Base-by-base conservation (phyloP, 2,329 filamentous ascomycete species). In the Ophiocordyceps sinensis region DNA sequence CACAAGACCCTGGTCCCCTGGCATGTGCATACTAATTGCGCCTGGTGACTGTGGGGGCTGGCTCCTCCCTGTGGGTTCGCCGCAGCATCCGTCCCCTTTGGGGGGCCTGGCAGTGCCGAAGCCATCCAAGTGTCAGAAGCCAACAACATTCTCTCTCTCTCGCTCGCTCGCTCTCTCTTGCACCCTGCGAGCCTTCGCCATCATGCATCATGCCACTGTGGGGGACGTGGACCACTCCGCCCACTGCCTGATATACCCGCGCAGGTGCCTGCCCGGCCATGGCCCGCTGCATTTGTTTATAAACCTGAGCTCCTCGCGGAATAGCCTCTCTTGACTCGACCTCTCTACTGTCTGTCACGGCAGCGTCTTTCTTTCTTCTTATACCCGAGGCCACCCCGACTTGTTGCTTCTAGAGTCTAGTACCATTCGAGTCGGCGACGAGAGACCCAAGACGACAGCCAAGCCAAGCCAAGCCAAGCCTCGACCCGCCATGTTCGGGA, bases 401-500 rank as follows among this genome's bases (percentile, higher is more conserved):
- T 15, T 14, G 6, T 5, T 4, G 9, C 17, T 15, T 35, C 9
- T 14, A 15, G 14, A 17, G n/a, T n/a, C 28, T 26, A 23, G 12
- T 10, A 4, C 19, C 19, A 21, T 13, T 37, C 36, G 17, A 17
- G 11, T 37, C 19, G 36, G 21, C 9, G 21, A 37, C 19, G 15
- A 9, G 12, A 23, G 12, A 26, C 3, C 6, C 9, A 26, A 4
- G 9, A 5, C 12, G 12, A 23, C 23, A 37, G 6, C 12, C 9
- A 37, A 10, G 9, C 15, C 3, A 37, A 5, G 10, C n/a, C 6
- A 23, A 17, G 17, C 15, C 15, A 10, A 17, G 15, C 15, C 15
- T 5, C 5, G 12, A 15, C 17, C 23, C 36, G 46, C 38, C 38
- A 60, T 62, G 60, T 62, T 62, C 44, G 54, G 53, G 14, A 62